A percentile compares a stretch with the other conserved stretches of the same genome.
These are phyloP conservation scores for Penicillium lagena DNA, from an alignment of 495 filamentous ascomycete genomes.

Conservation along the genomic window DNA sequence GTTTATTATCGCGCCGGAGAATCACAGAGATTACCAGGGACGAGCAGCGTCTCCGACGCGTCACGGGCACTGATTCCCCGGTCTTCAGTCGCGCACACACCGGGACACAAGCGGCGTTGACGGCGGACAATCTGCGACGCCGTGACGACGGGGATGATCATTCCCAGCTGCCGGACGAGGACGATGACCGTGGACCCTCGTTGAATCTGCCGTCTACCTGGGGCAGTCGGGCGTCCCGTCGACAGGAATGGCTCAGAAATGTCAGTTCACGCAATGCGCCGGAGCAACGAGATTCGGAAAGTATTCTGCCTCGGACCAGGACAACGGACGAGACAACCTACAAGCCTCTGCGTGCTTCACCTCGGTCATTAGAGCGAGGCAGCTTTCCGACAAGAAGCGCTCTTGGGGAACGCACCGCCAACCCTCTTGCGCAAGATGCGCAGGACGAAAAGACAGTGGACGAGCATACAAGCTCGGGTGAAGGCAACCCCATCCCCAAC, in stretches of 20 bases:
- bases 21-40: conserved; percentile 36
- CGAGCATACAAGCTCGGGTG: conserved; percentile 21
- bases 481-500: conserved; percentile 38
- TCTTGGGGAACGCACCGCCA: conserved; percentile 16
- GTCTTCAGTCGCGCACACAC: conserved; percentile 41
- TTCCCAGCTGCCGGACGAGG: conserved; percentile 5
- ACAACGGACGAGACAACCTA: conserved; percentile 9
- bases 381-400: conserved; percentile 8
- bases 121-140: conserved; percentile 40
- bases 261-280: conserved; percentile 20
- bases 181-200: conserved; percentile 35
- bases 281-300: conserved; percentile 17
- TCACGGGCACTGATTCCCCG: conserved; percentile 35
- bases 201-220: conserved; percentile 52
- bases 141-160: conserved; percentile 27
- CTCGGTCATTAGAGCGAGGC: conserved; percentile 11
- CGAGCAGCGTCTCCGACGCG: conserved; percentile 38
- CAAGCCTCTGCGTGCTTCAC: conserved; percentile 9
- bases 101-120: conserved; percentile 27
- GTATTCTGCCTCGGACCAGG: conserved; percentile 4
- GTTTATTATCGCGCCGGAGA: conserved; percentile 21
- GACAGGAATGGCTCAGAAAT: conserved; percentile 49
- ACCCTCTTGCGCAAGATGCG: conserved; percentile 1
- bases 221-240: conserved; percentile 47
- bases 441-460: conserved; percentile 13